These are phyloP conservation scores for Xylaria intraflava DNA, from an alignment of 495 filamentous ascomycete genomes.

Conservation along the genomic window DNA sequence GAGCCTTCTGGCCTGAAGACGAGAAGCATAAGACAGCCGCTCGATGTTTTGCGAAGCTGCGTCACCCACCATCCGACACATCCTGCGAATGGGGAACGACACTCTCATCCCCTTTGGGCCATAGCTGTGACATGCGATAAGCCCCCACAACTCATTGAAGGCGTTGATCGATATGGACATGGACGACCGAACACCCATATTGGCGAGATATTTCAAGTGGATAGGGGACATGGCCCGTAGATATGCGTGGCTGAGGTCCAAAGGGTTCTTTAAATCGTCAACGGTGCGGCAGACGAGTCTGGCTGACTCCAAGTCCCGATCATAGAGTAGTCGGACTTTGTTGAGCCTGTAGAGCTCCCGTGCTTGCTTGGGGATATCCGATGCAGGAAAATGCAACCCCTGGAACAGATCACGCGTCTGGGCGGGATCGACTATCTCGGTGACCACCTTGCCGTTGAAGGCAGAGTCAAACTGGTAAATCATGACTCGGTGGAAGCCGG, in stretches of 20 bases:
- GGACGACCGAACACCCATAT: slow-evolving; percentile 84
- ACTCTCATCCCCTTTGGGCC: slow-evolving; percentile 76
- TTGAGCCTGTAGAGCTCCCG: slow-evolving; percentile 75
- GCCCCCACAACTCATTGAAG: slow-evolving; percentile 79
- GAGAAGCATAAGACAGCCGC: slow-evolving; percentile 76
- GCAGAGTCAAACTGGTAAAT: slow-evolving; percentile 84
- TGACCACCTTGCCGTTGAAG: slow-evolving; percentile 82
- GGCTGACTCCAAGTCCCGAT: slow-evolving; percentile 67
- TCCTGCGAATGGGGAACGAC: slow-evolving; percentile 83
- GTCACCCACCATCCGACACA: slow-evolving; percentile 89
- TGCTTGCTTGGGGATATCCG: slow-evolving; percentile 84
- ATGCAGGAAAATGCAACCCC: slow-evolving; percentile 83
- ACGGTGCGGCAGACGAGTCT: slow-evolving; percentile 74
- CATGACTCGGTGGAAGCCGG: slow-evolving; percentile 89
- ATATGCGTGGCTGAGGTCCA: slow-evolving; percentile 83
- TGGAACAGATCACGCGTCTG: slow-evolving; percentile 84
- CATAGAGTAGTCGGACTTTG: slow-evolving; percentile 73
- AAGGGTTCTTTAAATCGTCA: slow-evolving; percentile 67
- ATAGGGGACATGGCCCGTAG: slow-evolving; percentile 89
- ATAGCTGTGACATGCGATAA: slow-evolving; percentile 85
- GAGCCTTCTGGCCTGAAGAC: slow-evolving; percentile 73
- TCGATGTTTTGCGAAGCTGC: slow-evolving; percentile 85
- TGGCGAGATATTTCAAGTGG: slow-evolving; percentile 79
- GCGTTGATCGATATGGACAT: slow-evolving; percentile 94
- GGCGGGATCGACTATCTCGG: slow-evolving; percentile 74